phyloP scores from a whole-genome alignment of 257 asterid species.

The Solanum lignicaule region DNA sequence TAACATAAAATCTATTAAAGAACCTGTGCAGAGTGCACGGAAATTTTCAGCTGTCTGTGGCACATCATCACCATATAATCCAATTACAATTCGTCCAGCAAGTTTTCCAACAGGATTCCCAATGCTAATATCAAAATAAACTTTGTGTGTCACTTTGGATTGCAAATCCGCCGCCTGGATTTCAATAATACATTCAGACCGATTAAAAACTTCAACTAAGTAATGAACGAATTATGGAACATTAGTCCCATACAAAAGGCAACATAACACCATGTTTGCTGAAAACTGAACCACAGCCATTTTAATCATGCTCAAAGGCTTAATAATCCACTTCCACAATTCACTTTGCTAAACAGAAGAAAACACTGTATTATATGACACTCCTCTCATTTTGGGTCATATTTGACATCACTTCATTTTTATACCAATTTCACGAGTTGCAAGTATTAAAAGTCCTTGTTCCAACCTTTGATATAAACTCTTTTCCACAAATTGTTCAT shows the following conservation, averaged over 20 bases:
- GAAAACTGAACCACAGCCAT: neutral
- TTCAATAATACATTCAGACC: neutral
- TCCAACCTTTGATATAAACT: too few relatives aligned
- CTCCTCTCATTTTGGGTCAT: neutral
- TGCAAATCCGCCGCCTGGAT: constrained; percentile 62
- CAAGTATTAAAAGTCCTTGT: neutral
- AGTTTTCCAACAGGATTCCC: constrained; percentile 89
- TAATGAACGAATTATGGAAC: neutral
- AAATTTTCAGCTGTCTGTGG: constrained; percentile 91
- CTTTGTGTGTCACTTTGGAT: constrained; percentile 84
- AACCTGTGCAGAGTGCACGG: constrained; percentile 95
- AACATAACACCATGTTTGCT: neutral
- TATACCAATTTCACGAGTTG: neutral
- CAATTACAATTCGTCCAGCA: constrained; percentile 86
- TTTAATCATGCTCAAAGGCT: neutral
- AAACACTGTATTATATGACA: neutral
- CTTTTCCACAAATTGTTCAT: neutral
- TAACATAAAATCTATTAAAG: neutral
- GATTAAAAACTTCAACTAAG: neutral
- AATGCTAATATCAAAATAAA: constrained; percentile 77
- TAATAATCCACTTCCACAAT: neutral
- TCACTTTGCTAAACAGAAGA: neutral
- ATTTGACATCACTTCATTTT: neutral
- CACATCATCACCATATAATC: constrained; percentile 90
- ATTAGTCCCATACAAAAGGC: neutral